Percentiles rank a stretch among this genome's conserved stretches.
Evolutionary conservation across 345 rosid genomes (phyloP).

Genomic region (Eutrema heterophyllum): DNA sequence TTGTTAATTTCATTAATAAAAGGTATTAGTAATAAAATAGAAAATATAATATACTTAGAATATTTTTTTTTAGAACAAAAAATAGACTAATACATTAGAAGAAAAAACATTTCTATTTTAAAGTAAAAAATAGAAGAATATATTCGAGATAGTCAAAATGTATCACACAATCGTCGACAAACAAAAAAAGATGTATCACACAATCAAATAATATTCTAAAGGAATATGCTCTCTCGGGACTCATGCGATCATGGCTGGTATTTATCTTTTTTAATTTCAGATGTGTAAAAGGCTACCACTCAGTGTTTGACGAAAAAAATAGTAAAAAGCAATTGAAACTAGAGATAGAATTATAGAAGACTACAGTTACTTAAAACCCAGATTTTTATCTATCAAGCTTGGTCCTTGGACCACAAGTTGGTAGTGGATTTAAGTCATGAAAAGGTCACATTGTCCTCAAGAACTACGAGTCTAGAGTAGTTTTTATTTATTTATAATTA

Average conservation of each 20-base stretch:
- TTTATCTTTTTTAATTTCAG: not conserved
- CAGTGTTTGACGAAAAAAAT: not conserved
- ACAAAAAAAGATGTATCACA: not conserved
- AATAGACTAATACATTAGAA: too few relatives aligned
- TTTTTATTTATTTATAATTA: too few relatives aligned
- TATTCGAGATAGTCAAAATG: too few relatives aligned
- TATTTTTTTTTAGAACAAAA: too few relatives aligned
- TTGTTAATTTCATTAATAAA: too few relatives aligned
- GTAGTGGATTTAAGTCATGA: constrained; percentile 1
- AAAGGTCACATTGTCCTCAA: not conserved
- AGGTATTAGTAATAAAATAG: too few relatives aligned
- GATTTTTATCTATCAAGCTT: constrained; percentile 1
- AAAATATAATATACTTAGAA: too few relatives aligned
- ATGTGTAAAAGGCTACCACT: constrained; percentile 14
- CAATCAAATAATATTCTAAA: constrained; percentile 17
- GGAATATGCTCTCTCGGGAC: constrained; percentile 27
- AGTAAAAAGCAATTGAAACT: constrained; percentile 11
- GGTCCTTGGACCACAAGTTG: constrained; percentile 9
- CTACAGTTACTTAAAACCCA: constrained; percentile 16
- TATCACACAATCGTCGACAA: not conserved
- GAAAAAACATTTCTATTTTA: accelerated
- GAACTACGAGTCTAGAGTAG: not conserved
- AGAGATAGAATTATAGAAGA: not conserved
- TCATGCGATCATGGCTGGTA: not conserved
- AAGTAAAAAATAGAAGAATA: too few relatives aligned